Conservation (phyloP, 2,329 filamentous ascomycete species). For the Coniochaeta ligniaria region DNA sequence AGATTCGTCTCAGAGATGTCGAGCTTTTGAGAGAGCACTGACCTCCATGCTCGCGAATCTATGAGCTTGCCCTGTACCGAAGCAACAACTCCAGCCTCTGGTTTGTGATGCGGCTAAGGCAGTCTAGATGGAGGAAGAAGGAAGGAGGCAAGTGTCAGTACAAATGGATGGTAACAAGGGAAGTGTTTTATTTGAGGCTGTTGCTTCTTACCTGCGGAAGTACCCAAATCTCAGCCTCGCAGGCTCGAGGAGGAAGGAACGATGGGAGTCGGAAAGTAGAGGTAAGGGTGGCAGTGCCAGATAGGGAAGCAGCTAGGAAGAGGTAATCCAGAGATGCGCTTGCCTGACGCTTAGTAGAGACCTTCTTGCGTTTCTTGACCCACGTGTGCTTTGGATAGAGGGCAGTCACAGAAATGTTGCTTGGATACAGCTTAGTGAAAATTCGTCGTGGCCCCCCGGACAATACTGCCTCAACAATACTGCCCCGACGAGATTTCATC, state of each 20-base stretch:
- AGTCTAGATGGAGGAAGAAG: neutral
- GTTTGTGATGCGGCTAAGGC: neutral
- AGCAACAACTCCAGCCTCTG: neutral
- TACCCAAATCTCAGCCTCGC: too few species aligned
- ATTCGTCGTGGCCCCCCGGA: too few species aligned
- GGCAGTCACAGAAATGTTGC: neutral
- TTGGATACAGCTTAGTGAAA: too few species aligned
- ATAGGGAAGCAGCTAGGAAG: neutral
- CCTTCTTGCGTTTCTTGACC: neutral
- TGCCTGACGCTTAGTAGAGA: neutral
- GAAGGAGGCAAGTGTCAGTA: neutral
- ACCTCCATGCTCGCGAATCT: neutral
- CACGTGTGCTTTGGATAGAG: neutral
- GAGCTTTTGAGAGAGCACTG: neutral
- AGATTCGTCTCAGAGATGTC: neutral
- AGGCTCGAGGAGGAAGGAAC: too few species aligned
- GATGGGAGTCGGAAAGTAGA: neutral
- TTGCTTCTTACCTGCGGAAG: too few species aligned
- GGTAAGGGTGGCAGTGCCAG: too few species aligned
- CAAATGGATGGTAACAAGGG: too few species aligned
- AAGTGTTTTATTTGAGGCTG: too few species aligned
- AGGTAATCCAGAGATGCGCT: neutral
- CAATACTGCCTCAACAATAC: too few species aligned
- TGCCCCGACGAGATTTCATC: too few species aligned
- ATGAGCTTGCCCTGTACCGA: neutral